Evolutionary conservation across 345 rosid genomes (phyloP).

Genomic region (Eucalyptus paniculata): DNA sequence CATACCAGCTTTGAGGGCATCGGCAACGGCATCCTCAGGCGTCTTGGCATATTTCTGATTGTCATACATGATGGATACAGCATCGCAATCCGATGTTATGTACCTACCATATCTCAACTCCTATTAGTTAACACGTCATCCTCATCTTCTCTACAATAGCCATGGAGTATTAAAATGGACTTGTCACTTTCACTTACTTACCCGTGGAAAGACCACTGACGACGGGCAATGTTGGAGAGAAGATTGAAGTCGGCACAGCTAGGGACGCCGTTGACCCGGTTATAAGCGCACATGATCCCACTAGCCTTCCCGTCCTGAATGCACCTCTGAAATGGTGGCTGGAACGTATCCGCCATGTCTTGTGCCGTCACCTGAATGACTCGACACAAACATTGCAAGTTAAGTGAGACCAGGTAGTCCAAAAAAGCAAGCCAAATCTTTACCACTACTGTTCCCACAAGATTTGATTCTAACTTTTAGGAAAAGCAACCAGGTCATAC

Average conservation of each 20-base stretch:
- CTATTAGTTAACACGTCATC: not conserved
- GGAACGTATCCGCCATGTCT: constrained; percentile 82
- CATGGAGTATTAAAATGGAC: not conserved
- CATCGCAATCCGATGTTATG: constrained; percentile 87
- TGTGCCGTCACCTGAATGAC: constrained; percentile 43
- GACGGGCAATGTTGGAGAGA: constrained; percentile 46
- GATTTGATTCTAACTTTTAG: not conserved
- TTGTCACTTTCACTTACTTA: not conserved
- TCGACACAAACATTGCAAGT: not conserved
- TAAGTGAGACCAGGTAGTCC: not conserved
- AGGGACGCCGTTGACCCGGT: constrained; percentile 70
- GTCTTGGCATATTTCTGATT: constrained; percentile 51
- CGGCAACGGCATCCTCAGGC: constrained; percentile 80
- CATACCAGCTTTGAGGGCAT: constrained; percentile 73
- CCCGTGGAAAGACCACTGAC: constrained; percentile 72
- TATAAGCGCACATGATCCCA: constrained; percentile 85
- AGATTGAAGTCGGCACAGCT: constrained; percentile 61
- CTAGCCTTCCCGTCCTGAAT: constrained; percentile 60
- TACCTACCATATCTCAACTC: constrained; percentile 29
- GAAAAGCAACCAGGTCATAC: not conserved
- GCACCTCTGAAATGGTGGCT: constrained; percentile 66
- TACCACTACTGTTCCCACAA: not conserved
- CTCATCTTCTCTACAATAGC: not conserved
- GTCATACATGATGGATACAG: constrained; percentile 55
- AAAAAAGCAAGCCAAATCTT: not conserved